phyloP scores from a whole-genome alignment of 345 rosid species.

The Syzygium grande region DNA sequence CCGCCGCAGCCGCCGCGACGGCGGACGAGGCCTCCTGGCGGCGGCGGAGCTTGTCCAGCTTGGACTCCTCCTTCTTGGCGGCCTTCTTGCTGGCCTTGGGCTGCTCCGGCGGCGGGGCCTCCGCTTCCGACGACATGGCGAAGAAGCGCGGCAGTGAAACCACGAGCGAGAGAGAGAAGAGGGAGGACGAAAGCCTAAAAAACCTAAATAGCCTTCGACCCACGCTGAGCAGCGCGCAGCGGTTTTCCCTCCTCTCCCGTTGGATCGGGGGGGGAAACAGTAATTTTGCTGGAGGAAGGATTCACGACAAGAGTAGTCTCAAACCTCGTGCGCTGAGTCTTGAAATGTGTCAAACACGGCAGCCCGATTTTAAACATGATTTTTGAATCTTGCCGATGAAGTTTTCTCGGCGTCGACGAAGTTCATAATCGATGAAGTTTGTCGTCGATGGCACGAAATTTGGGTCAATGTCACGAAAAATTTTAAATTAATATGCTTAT shows the following conservation, averaged over 20 bases:
- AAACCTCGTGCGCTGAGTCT: too few relatives aligned
- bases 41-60: constrained; percentile 68
- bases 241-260: not conserved
- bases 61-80: constrained; percentile 80
- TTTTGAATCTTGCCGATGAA: too few relatives aligned
- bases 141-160: not conserved
- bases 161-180: not conserved
- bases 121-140: constrained; percentile 4
- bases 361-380: too few relatives aligned
- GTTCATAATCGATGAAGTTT: too few relatives aligned
- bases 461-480: too few relatives aligned
- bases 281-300: not conserved
- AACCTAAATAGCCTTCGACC: not conserved
- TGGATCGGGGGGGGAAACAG: not conserved
- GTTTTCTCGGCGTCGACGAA: too few relatives aligned
- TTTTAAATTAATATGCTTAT: too few relatives aligned
- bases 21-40: constrained; percentile 37
- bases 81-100: constrained; percentile 57
- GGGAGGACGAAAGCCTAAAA: not conserved
- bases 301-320: not conserved
- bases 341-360: too few relatives aligned
- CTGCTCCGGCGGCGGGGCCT: constrained; percentile 1
- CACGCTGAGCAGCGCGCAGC: not conserved
- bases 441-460: too few relatives aligned
- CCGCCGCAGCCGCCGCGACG: constrained; percentile 7